These are phyloP conservation scores for Nissolia schottii DNA, from an alignment of 306 rosid species.

Conservation along the genomic window DNA sequence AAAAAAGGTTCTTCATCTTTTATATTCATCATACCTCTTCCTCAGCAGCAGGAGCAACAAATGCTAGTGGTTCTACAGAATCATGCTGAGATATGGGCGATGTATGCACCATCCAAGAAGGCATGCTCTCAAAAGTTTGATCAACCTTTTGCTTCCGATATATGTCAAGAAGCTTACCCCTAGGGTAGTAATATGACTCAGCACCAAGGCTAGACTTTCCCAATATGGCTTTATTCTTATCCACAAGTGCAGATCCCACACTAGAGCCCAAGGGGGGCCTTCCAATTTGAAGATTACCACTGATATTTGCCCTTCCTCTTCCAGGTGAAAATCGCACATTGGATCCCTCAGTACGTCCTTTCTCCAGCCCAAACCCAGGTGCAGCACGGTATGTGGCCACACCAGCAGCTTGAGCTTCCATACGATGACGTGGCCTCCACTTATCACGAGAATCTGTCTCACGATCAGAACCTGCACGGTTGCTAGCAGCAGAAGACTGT, in stretches of 20 bases:
- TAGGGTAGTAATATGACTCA: slow-evolving; percentile 49
- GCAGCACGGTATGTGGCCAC: slow-evolving; percentile 65
- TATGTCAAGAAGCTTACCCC: slow-evolving; percentile 75
- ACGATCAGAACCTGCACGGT: slow-evolving; percentile 50
- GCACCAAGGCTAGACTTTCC: slow-evolving; percentile 43
- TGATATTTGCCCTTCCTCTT: slow-evolving; percentile 54
- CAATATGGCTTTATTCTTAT: slow-evolving; percentile 26
- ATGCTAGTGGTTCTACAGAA: slow-evolving; percentile 51
- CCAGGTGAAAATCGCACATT: slow-evolving; percentile 56
- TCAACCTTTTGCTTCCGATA: slow-evolving; percentile 52
- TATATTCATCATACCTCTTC: slow-evolving; percentile 51
- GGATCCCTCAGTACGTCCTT: slow-evolving; percentile 54
- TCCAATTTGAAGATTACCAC: slow-evolving; percentile 41
- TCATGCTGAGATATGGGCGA: slow-evolving; percentile 41
- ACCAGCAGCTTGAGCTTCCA: slow-evolving; percentile 59
- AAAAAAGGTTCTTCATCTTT: not conserved
- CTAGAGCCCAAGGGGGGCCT: slow-evolving; percentile 40
- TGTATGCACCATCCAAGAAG: slow-evolving; percentile 46
- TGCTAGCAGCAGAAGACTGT: slow-evolving; percentile 44
- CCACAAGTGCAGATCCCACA: slow-evolving; percentile 33
- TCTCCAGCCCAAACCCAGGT: slow-evolving; percentile 72
- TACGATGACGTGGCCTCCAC: slow-evolving; percentile 80
- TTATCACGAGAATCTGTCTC: slow-evolving; percentile 70
- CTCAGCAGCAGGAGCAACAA: slow-evolving; percentile 59
- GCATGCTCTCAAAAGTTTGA: slow-evolving; percentile 34